Percentiles rank a stretch among this genome's conserved stretches.
phyloP scores from a whole-genome alignment of 2,329 filamentous ascomycete species.

The Pestalotiopsis sp. region DNA sequence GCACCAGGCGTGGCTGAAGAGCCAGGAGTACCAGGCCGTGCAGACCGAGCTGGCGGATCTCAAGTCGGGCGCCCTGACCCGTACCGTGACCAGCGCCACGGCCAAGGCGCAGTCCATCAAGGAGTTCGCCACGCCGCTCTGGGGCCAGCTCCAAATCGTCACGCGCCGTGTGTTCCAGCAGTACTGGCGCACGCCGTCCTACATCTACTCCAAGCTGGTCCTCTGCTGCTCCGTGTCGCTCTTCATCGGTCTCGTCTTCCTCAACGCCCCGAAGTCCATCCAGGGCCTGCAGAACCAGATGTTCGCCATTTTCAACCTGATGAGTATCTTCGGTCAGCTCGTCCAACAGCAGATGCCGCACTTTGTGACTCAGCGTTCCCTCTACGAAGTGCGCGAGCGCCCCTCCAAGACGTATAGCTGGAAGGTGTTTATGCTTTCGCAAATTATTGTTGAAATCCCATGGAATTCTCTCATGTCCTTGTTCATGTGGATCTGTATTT shows the following conservation, averaged over 20 bases:
- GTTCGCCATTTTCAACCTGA: constrained; percentile 83
- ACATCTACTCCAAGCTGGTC: constrained; percentile 81
- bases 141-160: constrained; percentile 67
- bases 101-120: constrained; percentile 40
- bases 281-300: constrained; percentile 86
- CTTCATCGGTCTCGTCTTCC: constrained; percentile 85
- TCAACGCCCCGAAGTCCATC: constrained; percentile 68
- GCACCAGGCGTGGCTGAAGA: constrained; percentile 57
- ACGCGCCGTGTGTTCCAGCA: constrained; percentile 81
- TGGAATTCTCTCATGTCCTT: constrained; percentile 79
- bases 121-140: constrained; percentile 81
- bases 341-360: constrained; percentile 84
- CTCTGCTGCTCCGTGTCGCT: constrained; percentile 68
- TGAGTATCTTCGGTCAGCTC: constrained; percentile 80
- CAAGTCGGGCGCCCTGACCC: constrained; percentile 42
- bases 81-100: neutral
- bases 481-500: constrained; percentile 81
- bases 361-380: constrained; percentile 77
- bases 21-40: constrained; percentile 47
- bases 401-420: constrained; percentile 84
- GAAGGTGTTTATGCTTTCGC: constrained; percentile 82
- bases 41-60: constrained; percentile 61
- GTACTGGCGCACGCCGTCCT: constrained; percentile 87
- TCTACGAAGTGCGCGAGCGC: constrained; percentile 85
- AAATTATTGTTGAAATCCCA: constrained; percentile 82